Base-by-base conservation (phyloP, 192 early-diverging fungal species). In the Mortierella hygrophila region DNA sequence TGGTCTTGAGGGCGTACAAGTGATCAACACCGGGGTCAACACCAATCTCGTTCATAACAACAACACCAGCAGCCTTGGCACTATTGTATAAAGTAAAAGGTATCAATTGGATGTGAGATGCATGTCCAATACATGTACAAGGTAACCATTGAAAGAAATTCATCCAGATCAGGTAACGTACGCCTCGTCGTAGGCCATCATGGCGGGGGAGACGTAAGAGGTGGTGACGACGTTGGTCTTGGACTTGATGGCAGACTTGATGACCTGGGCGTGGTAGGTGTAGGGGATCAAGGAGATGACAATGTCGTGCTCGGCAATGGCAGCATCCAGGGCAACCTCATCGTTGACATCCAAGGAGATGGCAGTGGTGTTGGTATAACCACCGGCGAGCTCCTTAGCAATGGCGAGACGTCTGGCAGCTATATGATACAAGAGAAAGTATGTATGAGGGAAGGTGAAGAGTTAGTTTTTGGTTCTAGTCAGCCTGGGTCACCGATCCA, bases 21-120 rank as follows among this genome's bases (percentile, higher is more conserved):
- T 99, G 97, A 89, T 99, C 97, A 88, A 98, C 98, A 90, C 98
- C 92, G 42, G 98, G 98, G 92, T 99, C 98, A 49, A 99, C 90
- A 70, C 98, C 98, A 83, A 99, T 97, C 91, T 99, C 98, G 90
- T 99, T 99, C 92, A 99, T 93, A 85, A 98, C 92, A 81, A 94
- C 95, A 79, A 99, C 90, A 73, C 96, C 96, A 32, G 96, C 95
- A 63, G 93, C 90, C 90, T 96, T 95, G 68, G 97, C 97, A 42
- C 94, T 95, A 85, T 70, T 94, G 94, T 83, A 70, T 37, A 68
- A 47, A 76, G 55, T 26, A 60, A 49, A 54, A 72, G 8, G 72
- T 40, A 55, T 23, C 38, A 77, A 46, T 29, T 8, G 23, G 35
- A 68, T 69, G 72, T 44, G 6, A 75, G 23, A 21, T 65, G 16